Percentiles rank a stretch among this genome's conserved stretches.
These are phyloP conservation scores for Penicillium manginii DNA, from an alignment of 495 filamentous ascomycete genomes.

Conservation along the genomic window DNA sequence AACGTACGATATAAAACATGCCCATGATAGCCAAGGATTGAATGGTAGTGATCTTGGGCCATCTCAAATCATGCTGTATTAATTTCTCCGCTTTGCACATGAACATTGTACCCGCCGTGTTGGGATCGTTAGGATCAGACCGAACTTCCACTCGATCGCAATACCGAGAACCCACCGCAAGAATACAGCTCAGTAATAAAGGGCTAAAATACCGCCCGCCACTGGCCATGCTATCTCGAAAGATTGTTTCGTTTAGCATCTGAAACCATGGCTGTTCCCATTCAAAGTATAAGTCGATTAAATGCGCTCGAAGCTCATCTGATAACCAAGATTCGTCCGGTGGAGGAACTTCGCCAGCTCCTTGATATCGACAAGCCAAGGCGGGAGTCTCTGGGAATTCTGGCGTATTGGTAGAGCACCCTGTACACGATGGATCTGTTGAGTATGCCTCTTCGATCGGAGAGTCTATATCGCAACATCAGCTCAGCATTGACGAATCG, in stretches of 20 bases:
- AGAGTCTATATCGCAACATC: conserved; percentile 14
- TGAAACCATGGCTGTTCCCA: conserved; percentile 82
- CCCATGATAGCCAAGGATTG: conserved; percentile 78
- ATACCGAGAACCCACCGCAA: conserved; percentile 74
- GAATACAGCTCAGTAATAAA: conserved; percentile 74
- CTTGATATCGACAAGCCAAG: background rate
- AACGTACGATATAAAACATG: conserved; percentile 32
- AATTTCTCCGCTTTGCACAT: conserved; percentile 67
- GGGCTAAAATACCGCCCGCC: conserved; percentile 67
- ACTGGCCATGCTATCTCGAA: conserved; percentile 65
- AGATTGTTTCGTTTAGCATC: conserved; percentile 72
- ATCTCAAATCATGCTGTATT: conserved; percentile 57
- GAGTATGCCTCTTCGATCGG: conserved; percentile 11
- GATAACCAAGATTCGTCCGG: conserved; percentile 12
- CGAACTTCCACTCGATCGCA: conserved; percentile 67
- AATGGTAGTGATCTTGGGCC: conserved; percentile 69
- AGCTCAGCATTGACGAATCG: conserved; percentile 4
- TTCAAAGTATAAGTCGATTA: conserved; percentile 67
- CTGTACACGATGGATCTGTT: conserved; percentile 14
- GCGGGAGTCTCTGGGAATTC: background rate
- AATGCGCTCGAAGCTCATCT: conserved; percentile 25
- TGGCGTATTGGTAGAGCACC: background rate
- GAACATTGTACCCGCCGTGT: conserved; percentile 73
- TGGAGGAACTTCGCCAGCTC: background rate
- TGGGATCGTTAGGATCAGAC: conserved; percentile 59